Evolutionary conservation across 208 protist genomes (phyloP), one percentile per base, ranked within the genome.

Genomic region (Crithidia fasciculata): DNA sequence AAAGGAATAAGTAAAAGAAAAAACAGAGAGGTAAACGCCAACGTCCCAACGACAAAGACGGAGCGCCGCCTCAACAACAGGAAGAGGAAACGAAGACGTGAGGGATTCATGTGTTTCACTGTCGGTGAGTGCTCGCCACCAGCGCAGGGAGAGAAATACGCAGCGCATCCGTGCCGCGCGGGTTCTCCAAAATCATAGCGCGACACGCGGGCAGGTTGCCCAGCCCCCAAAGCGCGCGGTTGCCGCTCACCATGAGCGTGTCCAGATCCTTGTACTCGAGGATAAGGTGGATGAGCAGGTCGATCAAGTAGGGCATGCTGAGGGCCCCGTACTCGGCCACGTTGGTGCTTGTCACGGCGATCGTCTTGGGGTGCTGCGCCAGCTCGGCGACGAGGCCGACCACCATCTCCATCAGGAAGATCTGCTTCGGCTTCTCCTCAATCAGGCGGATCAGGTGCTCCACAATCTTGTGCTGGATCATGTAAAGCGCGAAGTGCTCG

Each of bases 381-480:
- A 96, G 60, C 59, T 89, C 83, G 0, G 81, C 88, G 15, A 96
- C 59, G 66, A 92, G 90, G 10, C 82, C 53, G 47, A 92, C 86
- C 55, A 96, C 67, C 52, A 84, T 84, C 60, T 96, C 92, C 77
- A 96, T 94, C 54, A 96, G 74, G 73, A 95, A 93, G 16, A 95
- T 83, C 45, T 95, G 81, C 62, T 81, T 72, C 50, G 85, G 86
- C 44, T 87, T 80, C 41, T 80, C 61, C 61, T 93, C 80, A 36
- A 89, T 76, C 8, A 96, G 53, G 58, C 79, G 74, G 7, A 73
- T 80, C 12, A 90, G 58, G 74, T 96, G 88, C 52, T 90, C 80
- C 9, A 96, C 12, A 28, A 89, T 84, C 28, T 74, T 47, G 16
- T 84, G 59, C 58, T 86, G 69, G 13, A 88, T 80, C 10, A 96